These are phyloP conservation scores for Laguncularia racemosa DNA, from an alignment of 345 rosid genomes.

Conservation along the genomic window DNA sequence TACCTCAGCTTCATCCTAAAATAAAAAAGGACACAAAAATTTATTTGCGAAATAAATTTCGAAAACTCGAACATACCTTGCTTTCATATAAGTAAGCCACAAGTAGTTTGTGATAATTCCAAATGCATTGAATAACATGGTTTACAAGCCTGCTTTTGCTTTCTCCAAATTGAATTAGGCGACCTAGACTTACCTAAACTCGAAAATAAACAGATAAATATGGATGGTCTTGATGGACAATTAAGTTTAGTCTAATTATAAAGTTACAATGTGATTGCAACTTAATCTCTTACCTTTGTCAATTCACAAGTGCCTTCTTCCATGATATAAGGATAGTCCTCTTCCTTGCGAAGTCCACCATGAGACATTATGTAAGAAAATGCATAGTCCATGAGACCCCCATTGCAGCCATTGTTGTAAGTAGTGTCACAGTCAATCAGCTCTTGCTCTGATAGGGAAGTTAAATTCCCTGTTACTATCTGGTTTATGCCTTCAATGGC, in stretches of 20 bases:
- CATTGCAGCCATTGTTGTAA: slow-evolving; percentile 49
- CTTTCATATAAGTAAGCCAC: too few relatives aligned
- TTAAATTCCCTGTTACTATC: slow-evolving; percentile 49
- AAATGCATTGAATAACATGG: too few relatives aligned
- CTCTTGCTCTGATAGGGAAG: slow-evolving; percentile 54
- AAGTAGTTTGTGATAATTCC: too few relatives aligned
- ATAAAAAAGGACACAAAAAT: neutral
- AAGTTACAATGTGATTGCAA: neutral
- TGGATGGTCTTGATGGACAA: too few relatives aligned
- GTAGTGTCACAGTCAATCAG: slow-evolving; percentile 43
- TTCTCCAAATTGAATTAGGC: too few relatives aligned
- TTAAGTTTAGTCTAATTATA: too few relatives aligned
- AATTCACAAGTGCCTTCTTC: slow-evolving; percentile 51
- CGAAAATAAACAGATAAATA: too few relatives aligned
- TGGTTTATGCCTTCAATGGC: slow-evolving; percentile 62
- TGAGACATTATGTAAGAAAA: slow-evolving; percentile 32
- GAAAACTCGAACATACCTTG: neutral
- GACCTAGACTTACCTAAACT: too few relatives aligned
- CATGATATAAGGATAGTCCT: slow-evolving; percentile 62
- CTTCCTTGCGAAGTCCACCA: slow-evolving; percentile 56
- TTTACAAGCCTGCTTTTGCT: too few relatives aligned
- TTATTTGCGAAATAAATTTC: neutral
- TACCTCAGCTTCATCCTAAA: slow-evolving; percentile 28
- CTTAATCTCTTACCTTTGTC: slow-evolving; percentile 23
- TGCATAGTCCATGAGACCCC: slow-evolving; percentile 60